Base-by-base conservation (phyloP, 495 filamentous ascomycete species). In the Neohortaea acidophila region DNA sequence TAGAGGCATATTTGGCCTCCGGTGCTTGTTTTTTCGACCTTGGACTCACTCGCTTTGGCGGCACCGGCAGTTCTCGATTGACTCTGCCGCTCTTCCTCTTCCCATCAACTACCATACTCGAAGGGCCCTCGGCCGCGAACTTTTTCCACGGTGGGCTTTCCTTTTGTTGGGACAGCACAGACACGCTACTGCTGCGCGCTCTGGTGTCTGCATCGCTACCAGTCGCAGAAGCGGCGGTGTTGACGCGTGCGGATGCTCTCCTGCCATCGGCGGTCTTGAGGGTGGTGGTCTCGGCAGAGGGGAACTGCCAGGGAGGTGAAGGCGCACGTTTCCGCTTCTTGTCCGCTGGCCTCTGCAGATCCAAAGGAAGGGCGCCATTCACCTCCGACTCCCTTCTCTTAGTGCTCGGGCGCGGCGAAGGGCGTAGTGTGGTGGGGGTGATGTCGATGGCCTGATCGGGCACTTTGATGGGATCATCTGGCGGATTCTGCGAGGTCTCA, bases 91-190 rank as follows among this genome's bases (percentile, higher is more conserved):
- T 94, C 57, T 84, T 89, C 39, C 89, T 72, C 45, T 74, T 75
- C 30, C 89, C 89, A 61, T 83, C 77, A 45, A 77, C 75, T 18
- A 77, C 59, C 47, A 93, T 82, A 0, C 81, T 79, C 7, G 89
- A 83, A 3, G 89, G 89, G 0, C 87, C 91, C 29, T 92, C 82
- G 19, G 74, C 80, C 31, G 80, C 76, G 36, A 79, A 64, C 56
- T 75, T 87, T 63, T 89, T 96, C 89, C 89, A 97, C 18, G 89
- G 89, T 41, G 89, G 89, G 21, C 89, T 94, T 38, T 58, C 54
- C 32, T 62, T 59, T 36, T 72, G 65, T 21, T 17, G 11, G 27
- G 38, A 33, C 3, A 31, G 10, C n/a, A n/a, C n/a, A n/a, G n/a
- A n/a, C n/a, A n/a, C n/a, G 25, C 25, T 31, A 18, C 33, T 45